Evolutionary conservation across 2,329 filamentous ascomycete genomes (phyloP).

Genomic region (Xylariales sp.): DNA sequence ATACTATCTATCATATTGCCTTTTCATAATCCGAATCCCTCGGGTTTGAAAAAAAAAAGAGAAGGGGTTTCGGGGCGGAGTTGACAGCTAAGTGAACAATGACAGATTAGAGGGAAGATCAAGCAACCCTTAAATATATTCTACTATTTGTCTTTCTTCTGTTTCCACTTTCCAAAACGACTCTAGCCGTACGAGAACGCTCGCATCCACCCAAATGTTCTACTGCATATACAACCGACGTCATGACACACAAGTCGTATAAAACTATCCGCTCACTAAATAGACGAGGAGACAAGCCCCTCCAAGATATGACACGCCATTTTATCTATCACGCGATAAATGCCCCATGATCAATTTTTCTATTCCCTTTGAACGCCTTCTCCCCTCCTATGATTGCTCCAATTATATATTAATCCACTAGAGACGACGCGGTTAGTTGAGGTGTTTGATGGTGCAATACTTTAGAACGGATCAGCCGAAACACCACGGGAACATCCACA

Average conservation of each 20-base stretch:
- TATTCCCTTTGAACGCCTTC: conserved; percentile 30
- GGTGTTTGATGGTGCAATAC: neutral
- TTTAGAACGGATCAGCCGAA: neutral
- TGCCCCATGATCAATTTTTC: conserved; percentile 1
- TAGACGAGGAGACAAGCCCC: neutral
- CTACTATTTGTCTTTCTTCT: too few species aligned
- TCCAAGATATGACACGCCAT: neutral
- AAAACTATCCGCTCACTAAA: neutral
- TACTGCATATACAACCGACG: neutral
- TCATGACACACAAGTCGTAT: neutral
- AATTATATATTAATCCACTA: conserved; percentile 35
- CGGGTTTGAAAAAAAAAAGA: neutral
- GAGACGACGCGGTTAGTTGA: conserved; percentile 6
- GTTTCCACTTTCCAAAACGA: neutral
- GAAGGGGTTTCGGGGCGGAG: too few species aligned
- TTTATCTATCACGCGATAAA: conserved; percentile 16
- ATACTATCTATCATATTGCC: neutral
- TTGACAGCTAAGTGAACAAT: neutral
- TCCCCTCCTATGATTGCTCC: conserved; percentile 12
- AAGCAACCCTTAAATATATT: neutral
- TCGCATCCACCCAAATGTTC: neutral
- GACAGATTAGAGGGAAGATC: neutral
- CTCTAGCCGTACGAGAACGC: neutral
- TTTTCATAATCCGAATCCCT: neutral
- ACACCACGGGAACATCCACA: neutral